These are phyloP conservation scores for Yamadazyma nakazawae DNA, from an alignment of 805 yeast genomes.

Conservation along the genomic window DNA sequence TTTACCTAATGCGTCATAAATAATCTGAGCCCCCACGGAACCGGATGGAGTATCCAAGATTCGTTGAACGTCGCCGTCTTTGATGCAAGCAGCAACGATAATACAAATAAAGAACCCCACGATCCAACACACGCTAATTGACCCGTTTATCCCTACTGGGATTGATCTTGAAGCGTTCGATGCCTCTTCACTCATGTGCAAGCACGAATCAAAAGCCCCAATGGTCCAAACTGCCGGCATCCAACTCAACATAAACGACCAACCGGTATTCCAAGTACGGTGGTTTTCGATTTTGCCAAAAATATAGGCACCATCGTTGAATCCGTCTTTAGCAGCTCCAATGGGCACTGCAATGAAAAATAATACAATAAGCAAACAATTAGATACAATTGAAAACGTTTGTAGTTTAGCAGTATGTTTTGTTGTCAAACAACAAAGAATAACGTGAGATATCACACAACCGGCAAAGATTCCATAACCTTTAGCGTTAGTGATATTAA, in stretches of 20 bases:
- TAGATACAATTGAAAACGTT: slow-evolving; percentile 53
- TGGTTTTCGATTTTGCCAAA: slow-evolving; percentile 52
- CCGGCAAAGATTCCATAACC: slow-evolving; percentile 67
- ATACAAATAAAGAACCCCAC: slow-evolving; percentile 58
- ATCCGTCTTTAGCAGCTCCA: slow-evolving; percentile 41
- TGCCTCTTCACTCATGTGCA: slow-evolving; percentile 73
- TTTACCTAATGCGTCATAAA: slow-evolving; percentile 59
- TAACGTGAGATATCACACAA: slow-evolving; percentile 50
- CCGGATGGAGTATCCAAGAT: slow-evolving; percentile 49
- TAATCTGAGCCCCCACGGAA: slow-evolving; percentile 63
- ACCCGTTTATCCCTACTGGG: slow-evolving; percentile 61
- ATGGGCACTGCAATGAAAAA: slow-evolving; percentile 64
- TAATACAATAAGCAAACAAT: slow-evolving; percentile 49
- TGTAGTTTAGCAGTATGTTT: slow-evolving; percentile 57
- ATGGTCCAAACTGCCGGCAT: slow-evolving; percentile 75
- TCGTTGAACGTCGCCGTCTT: slow-evolving; percentile 38
- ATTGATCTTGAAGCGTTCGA: slow-evolving; percentile 58
- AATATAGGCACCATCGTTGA: slow-evolving; percentile 38
- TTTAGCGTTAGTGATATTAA: slow-evolving; percentile 50
- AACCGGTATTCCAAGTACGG: slow-evolving; percentile 44
- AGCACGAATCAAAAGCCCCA: slow-evolving; percentile 69
- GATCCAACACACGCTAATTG: slow-evolving; percentile 53
- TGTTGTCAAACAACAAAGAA: slow-evolving; percentile 56
- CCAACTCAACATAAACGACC: slow-evolving; percentile 51
- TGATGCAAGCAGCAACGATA: slow-evolving; percentile 53